A percentile compares a stretch with the other conserved stretches of the same genome.
Evolutionary conservation across 805 yeast species (phyloP).

Genomic region (Cyberlindnera meyerae): DNA sequence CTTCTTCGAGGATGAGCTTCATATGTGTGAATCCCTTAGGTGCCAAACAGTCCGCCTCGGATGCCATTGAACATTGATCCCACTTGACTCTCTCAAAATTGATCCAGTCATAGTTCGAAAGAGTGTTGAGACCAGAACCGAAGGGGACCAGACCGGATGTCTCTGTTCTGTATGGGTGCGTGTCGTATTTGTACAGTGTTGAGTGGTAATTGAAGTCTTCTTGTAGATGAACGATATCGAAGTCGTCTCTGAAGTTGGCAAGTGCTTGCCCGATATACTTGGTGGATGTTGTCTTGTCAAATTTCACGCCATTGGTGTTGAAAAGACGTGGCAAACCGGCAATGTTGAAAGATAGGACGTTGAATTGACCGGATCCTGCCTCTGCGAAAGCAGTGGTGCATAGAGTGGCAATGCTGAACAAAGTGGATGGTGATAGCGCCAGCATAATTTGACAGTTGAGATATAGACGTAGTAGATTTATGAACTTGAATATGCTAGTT

Average conservation of each 20-base stretch:
- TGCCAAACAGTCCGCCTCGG: slow-evolving; percentile 8
- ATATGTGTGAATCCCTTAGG: slow-evolving; percentile 12
- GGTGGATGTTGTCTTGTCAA: slow-evolving; percentile 8
- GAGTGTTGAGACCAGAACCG: slow-evolving; percentile 9
- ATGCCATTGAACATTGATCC: slow-evolving; percentile 9
- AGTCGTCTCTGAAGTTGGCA: background rate
- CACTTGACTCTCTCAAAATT: slow-evolving; percentile 9
- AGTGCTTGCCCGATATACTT: slow-evolving; percentile 5
- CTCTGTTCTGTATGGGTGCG: slow-evolving; percentile 8
- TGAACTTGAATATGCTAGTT: too few species aligned
- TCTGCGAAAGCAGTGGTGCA: background rate
- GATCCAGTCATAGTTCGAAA: slow-evolving; percentile 10
- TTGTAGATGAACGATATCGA: slow-evolving; percentile 9
- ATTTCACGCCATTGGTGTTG: slow-evolving; percentile 5
- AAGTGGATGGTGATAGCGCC: too few species aligned
- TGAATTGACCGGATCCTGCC: slow-evolving; percentile 3
- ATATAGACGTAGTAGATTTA: too few species aligned
- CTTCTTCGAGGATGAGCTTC: slow-evolving; percentile 5
- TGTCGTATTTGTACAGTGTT: slow-evolving; percentile 7
- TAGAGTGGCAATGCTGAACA: too few species aligned
- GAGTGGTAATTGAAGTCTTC: slow-evolving; percentile 14
- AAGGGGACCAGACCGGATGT: slow-evolving; percentile 10
- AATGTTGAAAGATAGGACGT: slow-evolving; percentile 10
- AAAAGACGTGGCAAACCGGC: slow-evolving; percentile 10
- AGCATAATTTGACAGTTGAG: too few species aligned